These are phyloP conservation scores for Pelargonium australe DNA, from an alignment of 441 rosid genomes.

Conservation along the genomic window DNA sequence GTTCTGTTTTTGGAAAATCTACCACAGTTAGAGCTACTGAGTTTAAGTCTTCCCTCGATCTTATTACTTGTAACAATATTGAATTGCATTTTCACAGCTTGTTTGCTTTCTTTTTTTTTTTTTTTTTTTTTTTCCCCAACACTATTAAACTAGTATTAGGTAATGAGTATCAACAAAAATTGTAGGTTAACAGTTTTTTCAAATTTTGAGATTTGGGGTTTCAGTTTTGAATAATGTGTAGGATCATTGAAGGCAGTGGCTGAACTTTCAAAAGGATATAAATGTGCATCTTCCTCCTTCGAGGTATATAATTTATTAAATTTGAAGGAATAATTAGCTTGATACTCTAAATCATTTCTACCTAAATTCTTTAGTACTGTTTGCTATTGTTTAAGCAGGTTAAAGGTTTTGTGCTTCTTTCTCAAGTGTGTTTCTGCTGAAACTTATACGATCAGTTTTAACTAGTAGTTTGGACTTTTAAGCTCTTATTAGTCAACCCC, in stretches of 20 bases:
- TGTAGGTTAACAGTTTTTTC: not conserved
- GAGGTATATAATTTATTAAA: too few relatives aligned
- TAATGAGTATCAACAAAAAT: not conserved
- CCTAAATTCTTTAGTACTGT: not conserved
- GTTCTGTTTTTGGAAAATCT: too few relatives aligned
- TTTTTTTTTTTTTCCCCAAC: not conserved
- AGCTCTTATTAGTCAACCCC: too few relatives aligned
- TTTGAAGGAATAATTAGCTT: too few relatives aligned
- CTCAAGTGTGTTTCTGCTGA: conserved; percentile 6
- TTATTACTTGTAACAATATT: not conserved
- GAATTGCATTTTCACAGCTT: not conserved
- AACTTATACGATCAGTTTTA: not conserved
- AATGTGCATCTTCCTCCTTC: not conserved
- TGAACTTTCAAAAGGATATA: not conserved
- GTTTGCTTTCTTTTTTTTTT: not conserved
- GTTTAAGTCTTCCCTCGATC: not conserved
- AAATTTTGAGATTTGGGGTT: not conserved
- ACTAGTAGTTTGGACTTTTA: too few relatives aligned
- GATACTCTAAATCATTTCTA: not conserved
- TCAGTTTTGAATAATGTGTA: not conserved
- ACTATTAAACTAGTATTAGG: not conserved
- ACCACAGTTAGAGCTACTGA: not conserved
- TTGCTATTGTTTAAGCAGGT: not conserved
- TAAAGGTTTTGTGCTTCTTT: conserved; percentile 1
- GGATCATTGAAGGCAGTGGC: not conserved